Base-by-base conservation (phyloP, 1,139 yeast species). In the Yamadazyma diddensiae region DNA sequence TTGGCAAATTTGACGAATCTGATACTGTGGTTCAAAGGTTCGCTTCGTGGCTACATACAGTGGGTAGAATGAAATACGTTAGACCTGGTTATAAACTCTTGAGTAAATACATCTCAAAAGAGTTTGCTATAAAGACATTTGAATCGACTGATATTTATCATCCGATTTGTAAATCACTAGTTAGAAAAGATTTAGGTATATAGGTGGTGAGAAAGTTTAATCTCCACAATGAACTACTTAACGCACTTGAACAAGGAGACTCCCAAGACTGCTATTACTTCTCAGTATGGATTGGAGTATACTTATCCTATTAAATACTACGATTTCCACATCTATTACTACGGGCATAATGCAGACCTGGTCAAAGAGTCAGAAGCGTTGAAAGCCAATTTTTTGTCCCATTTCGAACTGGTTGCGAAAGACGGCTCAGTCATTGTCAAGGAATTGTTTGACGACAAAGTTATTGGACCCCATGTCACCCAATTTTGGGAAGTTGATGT, bases 391-490 rank as follows among this genome's bases (percentile, higher is more conserved):
- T 46, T 61, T 6, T 31, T 61, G 12, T 33, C 30, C 5, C 61
- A 56, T 18, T 61, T 61, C 34, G 47, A 51, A 11, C 46, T 44
- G 10, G 57, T 55, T 2, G 45, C 53, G 2, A 38, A 42, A 17
- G 47, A 51, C 24, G 66, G 67, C 0, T 43, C 62, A 6, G 52
- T 60, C 14, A 49, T 61, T 5, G 63, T 60, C 12, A 61, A 61
- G 40, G 47, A 45, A 27, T 45, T 60, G 21, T 59, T 23, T 2
- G 39, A 46, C 33, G 57, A 49, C 21, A 47, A 40, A 16, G 48
- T 56, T 6, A 56, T 77, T 29, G 83, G 83, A 0, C 82, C 82
- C 0, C 82, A 77, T 43, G 77, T 80, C 0, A 52, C 63, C 15
- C 53, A 50, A 38, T 65, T 66, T 70, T 66, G 64, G 60, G 73